Percentiles rank a stretch among this genome's conserved stretches.
Evolutionary conservation across 306 rosid genomes (phyloP).

Genomic region (Vigna radiata): DNA sequence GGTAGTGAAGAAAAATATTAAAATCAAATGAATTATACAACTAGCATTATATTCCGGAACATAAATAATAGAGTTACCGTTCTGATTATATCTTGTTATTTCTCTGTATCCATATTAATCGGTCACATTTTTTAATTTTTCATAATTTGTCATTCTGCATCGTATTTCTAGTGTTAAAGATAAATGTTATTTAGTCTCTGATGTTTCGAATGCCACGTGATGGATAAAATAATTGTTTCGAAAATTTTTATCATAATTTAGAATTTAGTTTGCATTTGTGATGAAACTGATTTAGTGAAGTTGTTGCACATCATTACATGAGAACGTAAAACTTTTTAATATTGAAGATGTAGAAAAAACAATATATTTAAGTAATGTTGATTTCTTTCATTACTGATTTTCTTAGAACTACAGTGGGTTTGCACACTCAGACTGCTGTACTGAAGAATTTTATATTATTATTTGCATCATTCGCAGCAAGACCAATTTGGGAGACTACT

Average conservation of each 20-base stretch:
- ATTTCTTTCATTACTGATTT: constrained; percentile 25
- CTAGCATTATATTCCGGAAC: constrained; percentile 8
- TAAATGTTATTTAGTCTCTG: background rate
- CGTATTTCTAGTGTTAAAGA: constrained; percentile 12
- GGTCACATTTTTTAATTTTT: background rate
- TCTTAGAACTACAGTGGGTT: constrained; percentile 9
- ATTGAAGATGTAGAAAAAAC: background rate
- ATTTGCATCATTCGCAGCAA: constrained; percentile 63
- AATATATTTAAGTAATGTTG: background rate
- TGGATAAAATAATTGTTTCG: constrained; percentile 5
- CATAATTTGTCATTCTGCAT: background rate
- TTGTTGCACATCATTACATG: background rate
- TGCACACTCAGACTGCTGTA: constrained; percentile 31
- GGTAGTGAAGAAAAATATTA: constrained; percentile 13
- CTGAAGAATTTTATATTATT: constrained; percentile 34
- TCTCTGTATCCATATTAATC: constrained; percentile 26
- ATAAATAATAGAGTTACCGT: background rate
- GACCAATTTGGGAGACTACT: constrained; percentile 93
- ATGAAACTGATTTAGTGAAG: background rate
- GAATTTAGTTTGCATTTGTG: constrained; percentile 15
- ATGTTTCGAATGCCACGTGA: background rate
- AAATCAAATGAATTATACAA: constrained; percentile 1
- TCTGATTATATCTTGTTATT: constrained; percentile 10
- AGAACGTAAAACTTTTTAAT: background rate
- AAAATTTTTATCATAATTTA: background rate